These are phyloP conservation scores for Paraconiothyrium brasiliense DNA, from an alignment of 2,329 filamentous ascomycete species.

Conservation along the genomic window DNA sequence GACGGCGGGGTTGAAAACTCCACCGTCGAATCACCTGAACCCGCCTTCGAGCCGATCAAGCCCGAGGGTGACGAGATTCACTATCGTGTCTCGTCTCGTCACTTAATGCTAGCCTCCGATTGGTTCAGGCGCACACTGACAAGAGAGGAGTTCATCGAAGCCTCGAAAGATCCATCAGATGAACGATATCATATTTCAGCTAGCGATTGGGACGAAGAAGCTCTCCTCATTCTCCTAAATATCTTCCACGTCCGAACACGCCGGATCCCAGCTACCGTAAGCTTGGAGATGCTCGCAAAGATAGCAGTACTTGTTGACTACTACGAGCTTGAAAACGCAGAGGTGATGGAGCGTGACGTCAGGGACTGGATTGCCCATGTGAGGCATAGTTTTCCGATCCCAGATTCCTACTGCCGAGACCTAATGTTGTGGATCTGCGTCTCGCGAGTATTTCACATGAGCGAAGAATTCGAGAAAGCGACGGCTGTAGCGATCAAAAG, in stretches of 20 bases:
- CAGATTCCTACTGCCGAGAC: conserved; percentile 24
- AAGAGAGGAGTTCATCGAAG: conserved; percentile 12
- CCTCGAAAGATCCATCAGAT: conserved; percentile 11
- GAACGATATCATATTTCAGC: conserved; percentile 20
- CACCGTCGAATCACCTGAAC: conserved; percentile 6
- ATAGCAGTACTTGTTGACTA: conserved; percentile 57
- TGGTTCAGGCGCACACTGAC: conserved; percentile 14
- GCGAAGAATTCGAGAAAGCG: no score
- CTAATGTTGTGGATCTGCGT: conserved; percentile 28
- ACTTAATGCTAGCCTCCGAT: conserved; percentile 16
- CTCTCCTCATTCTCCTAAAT: conserved; percentile 54
- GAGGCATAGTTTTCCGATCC: conserved; percentile 13
- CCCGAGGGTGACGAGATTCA: conserved; percentile 15
- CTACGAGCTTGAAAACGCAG: conserved; percentile 50
- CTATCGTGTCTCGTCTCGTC: conserved; percentile 16
- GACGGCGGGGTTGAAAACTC: conserved; percentile 4
- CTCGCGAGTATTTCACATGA: no score
- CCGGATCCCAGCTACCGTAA: conserved; percentile 50
- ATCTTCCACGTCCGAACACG: conserved; percentile 52
- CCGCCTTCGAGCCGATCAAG: conserved; percentile 3
- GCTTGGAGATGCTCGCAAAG: conserved; percentile 55
- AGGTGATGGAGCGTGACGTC: conserved; percentile 55
- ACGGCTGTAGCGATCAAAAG: no score
- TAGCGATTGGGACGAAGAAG: conserved; percentile 44
- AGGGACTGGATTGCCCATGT: conserved; percentile 52